Conservation (phyloP, 73 alveolate species). For the Durusdinium trenchii region DNA sequence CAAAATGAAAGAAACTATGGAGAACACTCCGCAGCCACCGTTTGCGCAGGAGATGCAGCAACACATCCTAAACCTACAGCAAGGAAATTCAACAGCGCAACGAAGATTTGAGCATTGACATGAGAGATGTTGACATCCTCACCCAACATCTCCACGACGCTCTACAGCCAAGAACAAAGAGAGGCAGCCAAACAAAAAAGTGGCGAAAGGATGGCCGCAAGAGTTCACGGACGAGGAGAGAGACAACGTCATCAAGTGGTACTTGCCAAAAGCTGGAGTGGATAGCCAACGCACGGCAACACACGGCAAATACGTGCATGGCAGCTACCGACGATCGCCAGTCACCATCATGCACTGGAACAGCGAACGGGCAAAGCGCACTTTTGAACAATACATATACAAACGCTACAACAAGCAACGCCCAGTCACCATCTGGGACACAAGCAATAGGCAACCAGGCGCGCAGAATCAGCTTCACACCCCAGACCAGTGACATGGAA, state of each 20-base stretch:
- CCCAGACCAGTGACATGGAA: slow-evolving; percentile 71
- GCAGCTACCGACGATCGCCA: slow-evolving; percentile 28
- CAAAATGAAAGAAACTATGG: too few relatives aligned
- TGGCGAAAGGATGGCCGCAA: too few relatives aligned
- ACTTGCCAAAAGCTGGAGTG: neutral
- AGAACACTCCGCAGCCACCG: too few relatives aligned
- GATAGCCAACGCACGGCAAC: slow-evolving; percentile 27
- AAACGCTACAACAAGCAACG: slow-evolving; percentile 9
- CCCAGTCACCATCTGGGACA: slow-evolving; percentile 46
- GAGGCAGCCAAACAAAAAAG: too few relatives aligned
- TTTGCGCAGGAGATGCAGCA: too few relatives aligned
- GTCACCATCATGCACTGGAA: slow-evolving; percentile 52
- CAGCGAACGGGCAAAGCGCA: slow-evolving; percentile 3
- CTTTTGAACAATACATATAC: neutral
- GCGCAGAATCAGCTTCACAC: slow-evolving; percentile 32
- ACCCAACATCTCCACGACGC: too few relatives aligned
- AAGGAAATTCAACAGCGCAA: too few relatives aligned
- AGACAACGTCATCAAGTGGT: neutral
- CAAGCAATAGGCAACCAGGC: slow-evolving; percentile 11
- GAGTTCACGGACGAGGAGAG: too few relatives aligned
- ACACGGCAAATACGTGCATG: slow-evolving; percentile 29
- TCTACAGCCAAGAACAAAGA: too few relatives aligned
- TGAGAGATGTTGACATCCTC: too few relatives aligned
- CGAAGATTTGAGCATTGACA: too few relatives aligned
- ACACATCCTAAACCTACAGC: too few relatives aligned